These are phyloP conservation scores for Myxozyma geophila DNA, from an alignment of 805 yeast genomes.

Conservation along the genomic window DNA sequence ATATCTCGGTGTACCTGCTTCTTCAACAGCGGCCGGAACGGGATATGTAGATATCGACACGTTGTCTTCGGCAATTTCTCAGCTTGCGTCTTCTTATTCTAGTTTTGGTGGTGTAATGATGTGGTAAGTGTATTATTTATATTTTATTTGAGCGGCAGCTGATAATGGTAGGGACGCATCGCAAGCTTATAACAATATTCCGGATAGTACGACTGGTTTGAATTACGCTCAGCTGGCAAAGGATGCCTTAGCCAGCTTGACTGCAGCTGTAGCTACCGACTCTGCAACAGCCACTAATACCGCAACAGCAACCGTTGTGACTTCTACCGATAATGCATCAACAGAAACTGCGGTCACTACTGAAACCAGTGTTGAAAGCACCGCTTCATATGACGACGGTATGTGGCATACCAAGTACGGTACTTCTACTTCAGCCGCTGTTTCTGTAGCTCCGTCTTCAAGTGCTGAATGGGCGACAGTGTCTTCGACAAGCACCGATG, in stretches of 20 bases:
- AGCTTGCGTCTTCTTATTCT: conserved; percentile 34
- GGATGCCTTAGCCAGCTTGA: conserved; percentile 44
- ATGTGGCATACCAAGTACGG: conserved; percentile 1
- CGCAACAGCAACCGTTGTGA: background rate
- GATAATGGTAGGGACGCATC: conserved; percentile 58
- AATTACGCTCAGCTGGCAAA: conserved; percentile 56
- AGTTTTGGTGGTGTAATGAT: conserved; percentile 71
- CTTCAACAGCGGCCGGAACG: conserved; percentile 55
- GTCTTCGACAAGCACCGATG: conserved; percentile 13
- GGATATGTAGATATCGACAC: conserved; percentile 59
- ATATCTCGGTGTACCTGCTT: conserved; percentile 68
- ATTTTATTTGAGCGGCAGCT: background rate
- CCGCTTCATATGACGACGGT: conserved; percentile 2
- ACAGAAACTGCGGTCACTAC: background rate
- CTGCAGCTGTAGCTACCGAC: conserved; percentile 32
- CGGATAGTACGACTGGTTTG: conserved; percentile 45
- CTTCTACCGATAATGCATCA: background rate
- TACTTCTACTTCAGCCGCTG: background rate
- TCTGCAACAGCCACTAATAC: background rate
- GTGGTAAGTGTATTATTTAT: conserved; percentile 56
- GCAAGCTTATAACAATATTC: conserved; percentile 56
- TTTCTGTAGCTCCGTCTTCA: conserved; percentile 12
- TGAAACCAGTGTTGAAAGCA: background rate
- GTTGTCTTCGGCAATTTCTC: conserved; percentile 42
- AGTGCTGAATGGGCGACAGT: conserved; percentile 19